Evolutionary conservation across 805 yeast genomes (phyloP), one percentile per base, ranked within the genome.

Genomic region (Pichia cephalocereana): DNA sequence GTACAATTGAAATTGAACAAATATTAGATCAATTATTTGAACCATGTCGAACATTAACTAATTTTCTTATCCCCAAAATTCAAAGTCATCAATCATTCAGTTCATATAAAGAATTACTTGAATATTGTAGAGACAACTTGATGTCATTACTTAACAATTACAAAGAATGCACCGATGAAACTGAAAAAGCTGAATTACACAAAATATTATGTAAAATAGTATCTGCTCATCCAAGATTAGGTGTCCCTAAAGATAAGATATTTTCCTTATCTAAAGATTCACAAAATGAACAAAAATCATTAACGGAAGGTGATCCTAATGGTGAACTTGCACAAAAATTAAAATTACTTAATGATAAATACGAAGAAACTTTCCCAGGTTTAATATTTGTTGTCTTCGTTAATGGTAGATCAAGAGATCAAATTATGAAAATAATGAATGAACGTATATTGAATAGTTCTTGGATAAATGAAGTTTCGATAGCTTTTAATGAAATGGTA

Each of bases 141-240:
- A 34, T 5, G 28, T 23, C 46, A n/a, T 37, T 57, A 17, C 26
- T 44, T 9, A 15, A 43, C 7, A 41, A 40, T n/a, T 54, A 52
- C 26, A 34, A 18, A 14, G 12, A 41, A 8, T 38, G 18, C n/a
- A 38, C 41, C 14, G 38, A 38, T 10, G 26, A 40, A 10, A 18
- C 28, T 10, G 37, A 15, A 14, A 34, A 15, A 15, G 18, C 10
- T 2, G 28, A 36, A 10, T 28, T 43, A 26, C 43, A 42, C n/a
- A 9, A 32, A 1, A 44, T 19, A 6, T 54, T 64, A 6, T 56
- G 61, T 41, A 67, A 74, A 38, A 87, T 90, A 48, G 79, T 90
- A n/a, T 82, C 86, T 1, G 96, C 96, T 0, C 97, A 89, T 66
- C 97, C 97, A 17, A 71, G 96, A 48, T 69, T 89, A 17, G 97